Evolutionary conservation across 106 monocot genomes (phyloP), one percentile per base, ranked within the genome.

Genomic region (Dioscorea zingiberensis): DNA sequence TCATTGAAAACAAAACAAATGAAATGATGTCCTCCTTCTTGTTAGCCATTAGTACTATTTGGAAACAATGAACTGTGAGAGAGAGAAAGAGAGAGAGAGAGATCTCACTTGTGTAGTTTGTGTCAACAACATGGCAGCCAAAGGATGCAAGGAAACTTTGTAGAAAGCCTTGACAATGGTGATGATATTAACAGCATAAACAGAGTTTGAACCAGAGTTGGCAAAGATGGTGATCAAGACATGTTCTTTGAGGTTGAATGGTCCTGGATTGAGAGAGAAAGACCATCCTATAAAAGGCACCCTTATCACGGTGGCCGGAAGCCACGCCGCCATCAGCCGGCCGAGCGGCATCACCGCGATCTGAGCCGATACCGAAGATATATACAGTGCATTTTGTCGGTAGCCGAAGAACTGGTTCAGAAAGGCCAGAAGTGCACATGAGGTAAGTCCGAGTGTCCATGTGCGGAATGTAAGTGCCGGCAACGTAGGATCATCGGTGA

Each of bases 161-260:
- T 60, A 60, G 60, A 60, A 60, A 28, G 60, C 60, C 24, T 60
- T 60, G 27, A 30, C 29, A n/a, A 60, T 60, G 3, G 30, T 28
- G 28, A 60, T 24, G 27, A 60, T 64, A 47, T 17, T 21, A 11
- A 64, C 64, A 25, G 44, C 44, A 21, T 28, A 53, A 46, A 28
- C 27, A 12, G 28, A 15, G 14, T 44, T 47, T 23, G 23, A 22
- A 21, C 44, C 64, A 8, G 47, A 64, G 14, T 30, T 59, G 28
- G 66, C 66, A n/a, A 66, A 53, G 48, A 66, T 25, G 66, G 48
- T 66, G 27, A 66, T 60, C 60, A 60, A 60, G 7, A 60, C 60
- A 28, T 60, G 60, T 16, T 60, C 60, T 60, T 60, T 60, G 17
- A 66, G 17, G 25, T 66, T 66, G 27, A 66, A 66, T 4, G 66